Percentiles rank a stretch among this genome's conserved stretches.
Evolutionary conservation across 106 monocot species (phyloP).

Genomic region (Cymbidium sinense): DNA sequence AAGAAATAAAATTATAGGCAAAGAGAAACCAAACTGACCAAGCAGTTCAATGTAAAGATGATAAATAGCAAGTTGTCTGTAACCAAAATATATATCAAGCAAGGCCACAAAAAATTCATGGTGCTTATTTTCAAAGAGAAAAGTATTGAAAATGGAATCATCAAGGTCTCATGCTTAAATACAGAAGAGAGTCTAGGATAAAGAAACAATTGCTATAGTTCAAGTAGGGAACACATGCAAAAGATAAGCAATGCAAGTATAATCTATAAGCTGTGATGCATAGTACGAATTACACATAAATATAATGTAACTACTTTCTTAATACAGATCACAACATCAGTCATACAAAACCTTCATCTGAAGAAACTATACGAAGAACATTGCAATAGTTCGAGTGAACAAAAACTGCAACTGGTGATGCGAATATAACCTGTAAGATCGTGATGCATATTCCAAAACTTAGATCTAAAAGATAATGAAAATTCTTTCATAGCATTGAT

Average conservation of each 20-base stretch:
- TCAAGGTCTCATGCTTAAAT: background rate
- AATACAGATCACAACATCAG: background rate
- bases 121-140: background rate
- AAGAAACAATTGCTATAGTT: background rate
- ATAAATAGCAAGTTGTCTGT: background rate
- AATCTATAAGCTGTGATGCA: background rate
- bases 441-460: too few relatives aligned
- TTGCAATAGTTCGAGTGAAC: too few relatives aligned
- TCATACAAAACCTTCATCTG: background rate
- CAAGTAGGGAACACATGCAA: background rate
- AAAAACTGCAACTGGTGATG: too few relatives aligned
- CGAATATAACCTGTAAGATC: too few relatives aligned
- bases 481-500: too few relatives aligned
- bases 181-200: background rate
- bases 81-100: background rate
- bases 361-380: too few relatives aligned
- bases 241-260: background rate
- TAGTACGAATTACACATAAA: background rate
- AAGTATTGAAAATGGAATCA: slow-evolving; percentile 1
- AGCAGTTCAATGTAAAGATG: background rate
- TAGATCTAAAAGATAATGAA: too few relatives aligned
- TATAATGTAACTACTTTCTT: background rate
- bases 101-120: background rate
- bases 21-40: background rate
- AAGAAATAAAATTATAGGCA: background rate